Evolutionary conservation across 1,284 basidiomycete species (phyloP), one percentile per base, ranked within the genome.

Genomic region (Microbotryum scabiosae): DNA sequence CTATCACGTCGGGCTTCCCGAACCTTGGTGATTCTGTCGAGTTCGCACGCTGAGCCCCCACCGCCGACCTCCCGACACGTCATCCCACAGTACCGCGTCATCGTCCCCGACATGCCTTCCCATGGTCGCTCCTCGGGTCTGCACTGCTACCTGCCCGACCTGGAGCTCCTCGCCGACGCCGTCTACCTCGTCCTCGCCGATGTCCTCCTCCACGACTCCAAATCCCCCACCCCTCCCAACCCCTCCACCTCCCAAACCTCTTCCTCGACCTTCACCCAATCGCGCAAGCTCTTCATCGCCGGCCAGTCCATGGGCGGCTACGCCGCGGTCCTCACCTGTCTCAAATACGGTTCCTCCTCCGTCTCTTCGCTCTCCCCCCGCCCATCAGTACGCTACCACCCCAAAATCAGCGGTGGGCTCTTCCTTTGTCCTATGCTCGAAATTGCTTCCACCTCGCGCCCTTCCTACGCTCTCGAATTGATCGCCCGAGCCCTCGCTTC

Each of bases 371-470:
- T 21, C 26, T 10, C 18, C 2, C 23, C 7, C 2, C 4, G 9
- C 23, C 25, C 41, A 0, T 0, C 28, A n/a, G 23, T 23, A 14
- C n/a, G 50, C 2, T 65, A 59, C 52, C 57, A 61, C 41, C 68
- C 69, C 5, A 60, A 62, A 45, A 60, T 71, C 25, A 30, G 59
- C 3, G 70, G 70, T 18, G 66, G 65, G 1, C 25, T 70, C 21
- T 62, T 71, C 59, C 62, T 71, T 4, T 71, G 69, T 36, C 70
- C 70, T 0, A 71, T 71, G 70, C 56, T 71, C 25, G 64, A 57
- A 18, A 62, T 69, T 53, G 50, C 54, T 3, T 51, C 66, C 49
- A 60, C 68, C 25, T 68, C 70, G 5, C 55, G 69, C 4, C 70
- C 70, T 0, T 60, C 63, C 6, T 52, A 45, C 28, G 14, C 60